Evolutionary conservation across 495 filamentous ascomycete genomes (phyloP).

Genomic region (Daldinia grandis): DNA sequence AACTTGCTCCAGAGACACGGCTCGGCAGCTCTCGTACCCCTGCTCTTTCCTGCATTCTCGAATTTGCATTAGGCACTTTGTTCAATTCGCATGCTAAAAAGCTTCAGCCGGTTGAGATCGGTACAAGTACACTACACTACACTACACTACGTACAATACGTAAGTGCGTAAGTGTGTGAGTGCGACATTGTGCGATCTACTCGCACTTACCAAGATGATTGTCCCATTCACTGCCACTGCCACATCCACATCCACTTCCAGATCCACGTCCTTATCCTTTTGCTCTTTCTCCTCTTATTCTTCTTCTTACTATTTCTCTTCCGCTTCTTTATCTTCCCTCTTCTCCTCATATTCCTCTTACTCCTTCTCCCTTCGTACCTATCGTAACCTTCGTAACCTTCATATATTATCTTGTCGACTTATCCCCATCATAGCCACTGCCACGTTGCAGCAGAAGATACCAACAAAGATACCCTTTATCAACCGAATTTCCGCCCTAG

Average conservation of each 20-base stretch:
- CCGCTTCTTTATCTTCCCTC: not conserved
- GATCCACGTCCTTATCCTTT: slow-evolving; percentile 7
- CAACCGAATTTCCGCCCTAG: slow-evolving; percentile 7
- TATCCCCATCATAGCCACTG: slow-evolving; percentile 8
- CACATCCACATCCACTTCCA: slow-evolving; percentile 7
- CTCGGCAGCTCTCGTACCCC: slow-evolving; percentile 29
- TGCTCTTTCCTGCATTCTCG: slow-evolving; percentile 27
- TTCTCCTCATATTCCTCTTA: slow-evolving; percentile 18
- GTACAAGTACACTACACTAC: too few relatives aligned
- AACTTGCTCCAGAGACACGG: slow-evolving; percentile 30
- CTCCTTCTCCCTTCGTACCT: slow-evolving; percentile 26
- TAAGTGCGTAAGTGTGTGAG: slow-evolving; percentile 22
- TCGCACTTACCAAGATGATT: slow-evolving; percentile 30
- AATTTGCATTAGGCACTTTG: slow-evolving; percentile 29
- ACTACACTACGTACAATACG: slow-evolving; percentile 9
- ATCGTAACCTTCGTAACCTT: slow-evolving; percentile 23
- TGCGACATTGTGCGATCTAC: slow-evolving; percentile 39
- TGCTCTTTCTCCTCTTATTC: slow-evolving; percentile 23
- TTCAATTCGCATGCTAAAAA: slow-evolving; percentile 27
- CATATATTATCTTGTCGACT: slow-evolving; percentile 15
- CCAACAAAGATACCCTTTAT: slow-evolving; percentile 23
- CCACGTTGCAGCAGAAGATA: slow-evolving; percentile 20
- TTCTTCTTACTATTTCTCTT: not conserved
- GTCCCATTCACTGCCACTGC: slow-evolving; percentile 31
- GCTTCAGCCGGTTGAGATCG: slow-evolving; percentile 38